Percentiles rank a stretch among this genome's conserved stretches.
Evolutionary conservation across 1,284 basidiomycete species (phyloP).

Genomic region (Kalmanozyma brasiliensis): DNA sequence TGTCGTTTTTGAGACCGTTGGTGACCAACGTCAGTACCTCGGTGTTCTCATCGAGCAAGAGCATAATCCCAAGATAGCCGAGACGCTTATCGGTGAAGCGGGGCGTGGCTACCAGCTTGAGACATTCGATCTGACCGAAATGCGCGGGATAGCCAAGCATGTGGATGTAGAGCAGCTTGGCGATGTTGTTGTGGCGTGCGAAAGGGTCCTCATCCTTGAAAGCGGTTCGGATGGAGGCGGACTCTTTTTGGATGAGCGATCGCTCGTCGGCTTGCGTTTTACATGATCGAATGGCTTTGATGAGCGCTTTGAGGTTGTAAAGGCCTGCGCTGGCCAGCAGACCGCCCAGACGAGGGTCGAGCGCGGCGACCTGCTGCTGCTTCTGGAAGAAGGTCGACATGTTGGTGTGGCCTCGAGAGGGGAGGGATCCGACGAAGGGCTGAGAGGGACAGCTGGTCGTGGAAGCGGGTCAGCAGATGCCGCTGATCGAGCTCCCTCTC

Average conservation of each 20-base stretch:
- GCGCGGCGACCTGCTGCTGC: slow-evolving; percentile 68
- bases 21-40: slow-evolving; percentile 97
- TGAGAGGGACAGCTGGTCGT: too few species aligned
- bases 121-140: slow-evolving; percentile 99
- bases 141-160: slow-evolving; percentile 99
- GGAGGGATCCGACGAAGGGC: too few species aligned
- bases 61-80: slow-evolving; percentile 97
- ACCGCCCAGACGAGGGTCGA: slow-evolving; percentile 66
- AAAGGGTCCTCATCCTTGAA: slow-evolving; percentile 87
- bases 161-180: slow-evolving; percentile 98
- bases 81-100: slow-evolving; percentile 96
- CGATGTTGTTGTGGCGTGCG: slow-evolving; percentile 95
- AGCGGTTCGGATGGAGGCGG: slow-evolving; percentile 94
- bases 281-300: slow-evolving; percentile 69
- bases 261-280: slow-evolving; percentile 99
- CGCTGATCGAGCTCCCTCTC: too few species aligned
- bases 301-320: slow-evolving; percentile 69
- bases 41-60: slow-evolving; percentile 95
- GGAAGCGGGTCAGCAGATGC: too few species aligned
- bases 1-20: slow-evolving; percentile 98
- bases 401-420: slow-evolving; percentile 2
- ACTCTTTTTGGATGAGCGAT: slow-evolving; percentile 96
- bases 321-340: slow-evolving; percentile 66
- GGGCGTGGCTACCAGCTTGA: slow-evolving; percentile 98
- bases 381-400: slow-evolving; percentile 68